Evolutionary conservation across 1,139 yeast genomes (phyloP), one percentile per base, ranked within the genome.

Genomic region (Scheffersomyces segobiensis): DNA sequence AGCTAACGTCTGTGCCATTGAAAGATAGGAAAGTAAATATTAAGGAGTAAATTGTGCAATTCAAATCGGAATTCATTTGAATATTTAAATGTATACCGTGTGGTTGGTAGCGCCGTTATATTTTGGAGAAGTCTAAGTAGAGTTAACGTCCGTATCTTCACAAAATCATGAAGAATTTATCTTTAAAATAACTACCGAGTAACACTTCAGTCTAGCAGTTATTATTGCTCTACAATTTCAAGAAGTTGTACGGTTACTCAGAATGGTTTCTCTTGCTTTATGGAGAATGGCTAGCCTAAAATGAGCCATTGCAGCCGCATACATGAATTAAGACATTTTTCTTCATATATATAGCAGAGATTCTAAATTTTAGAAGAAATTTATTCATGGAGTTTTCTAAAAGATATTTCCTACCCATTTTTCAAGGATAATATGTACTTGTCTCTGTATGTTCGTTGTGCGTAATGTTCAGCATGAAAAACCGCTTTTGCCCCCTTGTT

Each of bases 1-100:
- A 2, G 76, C 72, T 46, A 77, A 60, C 12, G 70, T 52, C 52
- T 46, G 52, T 42, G n/a, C 24, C 50, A 48, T 48, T 32, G 5
- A 5, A 20, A 6, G 22, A n/a, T 19, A 26, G 19, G 50, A 4
- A 18, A 32, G 17, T 32, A 3, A 10, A 32, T 14, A 2, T 32
- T 4, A 32, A 32, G 42, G 17, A 32, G 42, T 24, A 32, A 12
- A 32, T 14, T 2, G 42, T 10, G 42, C 4, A 32, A 32, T 32
- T 10, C 42, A 32, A 14, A 32, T 32, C 14, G 42, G 14, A 24
- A 32, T 32, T 32, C 3, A 17, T 32, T 32, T 17, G 17, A 1
- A 10, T 32, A 32, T 12, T 3, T 32, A 4, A 10, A 3, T 32
- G 4, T 14, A 32, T 24, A 24, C 7, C 3, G 10, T 32, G 8